Evolutionary conservation across 768 basidiomycete genomes (phyloP).

Genomic region (Lyophyllum decastes): DNA sequence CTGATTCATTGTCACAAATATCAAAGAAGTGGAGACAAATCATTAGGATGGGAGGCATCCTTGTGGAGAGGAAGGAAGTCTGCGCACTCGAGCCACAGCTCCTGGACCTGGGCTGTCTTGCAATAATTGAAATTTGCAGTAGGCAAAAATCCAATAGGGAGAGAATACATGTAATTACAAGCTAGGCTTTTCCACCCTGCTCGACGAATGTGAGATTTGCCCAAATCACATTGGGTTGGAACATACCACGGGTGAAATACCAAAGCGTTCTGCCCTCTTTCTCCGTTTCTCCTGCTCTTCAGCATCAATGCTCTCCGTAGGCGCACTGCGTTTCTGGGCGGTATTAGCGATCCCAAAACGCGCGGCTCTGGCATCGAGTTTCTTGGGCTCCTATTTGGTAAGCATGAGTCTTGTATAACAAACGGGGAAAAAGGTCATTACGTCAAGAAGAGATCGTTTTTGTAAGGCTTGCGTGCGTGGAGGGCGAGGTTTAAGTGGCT

Average conservation of each 20-base stretch:
- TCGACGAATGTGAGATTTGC: neutral
- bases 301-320: slow-evolving; percentile 46
- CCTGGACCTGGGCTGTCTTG: no score
- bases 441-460: slow-evolving; percentile 26
- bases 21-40: no score
- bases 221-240: neutral
- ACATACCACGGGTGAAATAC: slow-evolving; percentile 20
- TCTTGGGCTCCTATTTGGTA: slow-evolving; percentile 43
- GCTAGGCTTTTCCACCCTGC: neutral
- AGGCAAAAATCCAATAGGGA: no score
- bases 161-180: neutral
- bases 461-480: slow-evolving; percentile 1
- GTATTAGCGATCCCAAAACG: slow-evolving; percentile 48
- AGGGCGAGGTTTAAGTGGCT: slow-evolving; percentile 26
- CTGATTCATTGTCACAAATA: no score
- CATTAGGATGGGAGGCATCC: no score
- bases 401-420: neutral
- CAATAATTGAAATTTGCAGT: no score
- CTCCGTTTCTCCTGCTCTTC: slow-evolving; percentile 60
- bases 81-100: no score
- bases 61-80: no score
- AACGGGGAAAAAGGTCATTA: slow-evolving; percentile 1
- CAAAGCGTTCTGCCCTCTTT: slow-evolving; percentile 71
- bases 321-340: slow-evolving; percentile 34
- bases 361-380: slow-evolving; percentile 51